Conservation (phyloP, 2,329 filamentous ascomycete species). For the Stagonosporopsis chrysanthemi region DNA sequence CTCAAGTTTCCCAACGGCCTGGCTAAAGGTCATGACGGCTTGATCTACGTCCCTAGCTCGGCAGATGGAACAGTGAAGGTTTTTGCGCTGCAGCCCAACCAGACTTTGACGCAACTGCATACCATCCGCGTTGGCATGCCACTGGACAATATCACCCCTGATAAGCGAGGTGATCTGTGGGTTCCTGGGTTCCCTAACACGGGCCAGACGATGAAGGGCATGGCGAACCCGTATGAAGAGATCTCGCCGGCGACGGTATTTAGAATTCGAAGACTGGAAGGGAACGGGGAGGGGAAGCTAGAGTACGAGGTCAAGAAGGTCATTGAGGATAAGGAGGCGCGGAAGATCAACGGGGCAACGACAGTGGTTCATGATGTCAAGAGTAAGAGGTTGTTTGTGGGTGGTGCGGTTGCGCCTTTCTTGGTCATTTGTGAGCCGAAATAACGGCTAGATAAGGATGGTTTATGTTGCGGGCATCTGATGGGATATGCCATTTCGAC, state of each 20-base stretch:
- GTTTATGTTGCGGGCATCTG: not conserved
- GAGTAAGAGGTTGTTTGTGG: constrained; percentile 36
- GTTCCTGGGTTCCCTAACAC: constrained; percentile 32
- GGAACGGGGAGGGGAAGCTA: not conserved
- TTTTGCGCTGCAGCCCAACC: constrained; percentile 25
- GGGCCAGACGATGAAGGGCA: constrained; percentile 12
- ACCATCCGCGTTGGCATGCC: constrained; percentile 36
- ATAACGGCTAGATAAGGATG: not conserved
- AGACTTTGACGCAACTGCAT: constrained; percentile 30
- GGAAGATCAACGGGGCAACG: constrained; percentile 33
- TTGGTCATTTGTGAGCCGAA: constrained; percentile 20
- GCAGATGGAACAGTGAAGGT: constrained; percentile 36
- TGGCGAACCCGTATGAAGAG: constrained; percentile 26
- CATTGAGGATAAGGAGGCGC: constrained; percentile 34
- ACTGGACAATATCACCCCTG: constrained; percentile 37
- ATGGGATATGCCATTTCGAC: not conserved
- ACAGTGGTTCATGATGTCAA: constrained; percentile 38
- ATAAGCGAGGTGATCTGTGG: constrained; percentile 38
- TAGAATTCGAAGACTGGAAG: constrained; percentile 27
- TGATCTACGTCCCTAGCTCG: constrained; percentile 40
- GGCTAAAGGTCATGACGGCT: constrained; percentile 29
- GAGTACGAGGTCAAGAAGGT: constrained; percentile 36
- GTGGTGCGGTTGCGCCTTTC: constrained; percentile 22
- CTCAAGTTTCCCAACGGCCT: constrained; percentile 45
- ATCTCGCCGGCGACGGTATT: constrained; percentile 30